Percentiles rank a stretch among this genome's conserved stretches.
phyloP scores from a whole-genome alignment of 2,329 filamentous ascomycete genomes.

The Colletotrichum tanaceti region DNA sequence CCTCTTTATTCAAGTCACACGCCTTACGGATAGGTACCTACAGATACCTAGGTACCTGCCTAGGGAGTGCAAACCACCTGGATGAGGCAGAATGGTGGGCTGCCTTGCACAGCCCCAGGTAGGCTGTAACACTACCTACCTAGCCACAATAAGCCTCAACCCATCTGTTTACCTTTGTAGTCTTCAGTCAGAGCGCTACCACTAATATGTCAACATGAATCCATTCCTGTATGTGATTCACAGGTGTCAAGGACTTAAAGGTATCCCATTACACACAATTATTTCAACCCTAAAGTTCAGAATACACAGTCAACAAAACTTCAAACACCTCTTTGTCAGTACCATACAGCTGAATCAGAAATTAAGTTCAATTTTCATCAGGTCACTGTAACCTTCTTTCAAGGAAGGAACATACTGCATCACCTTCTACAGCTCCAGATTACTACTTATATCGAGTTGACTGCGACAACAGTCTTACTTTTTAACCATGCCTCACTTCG shows the following conservation, averaged over 20 bases:
- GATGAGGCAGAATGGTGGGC: not conserved
- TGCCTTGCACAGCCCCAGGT: not conserved
- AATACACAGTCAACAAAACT: not conserved
- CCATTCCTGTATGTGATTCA: not conserved
- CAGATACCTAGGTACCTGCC: too few species aligned
- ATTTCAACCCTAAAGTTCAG: not conserved
- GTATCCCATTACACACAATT: not conserved
- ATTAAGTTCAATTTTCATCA: not conserved
- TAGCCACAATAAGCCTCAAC: not conserved
- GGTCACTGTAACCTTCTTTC: conserved; percentile 19
- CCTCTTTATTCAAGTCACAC: too few species aligned
- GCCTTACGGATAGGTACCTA: too few species aligned
- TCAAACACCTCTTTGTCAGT: conserved; percentile 2
- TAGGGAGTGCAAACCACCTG: too few species aligned
- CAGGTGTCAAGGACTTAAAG: not conserved
- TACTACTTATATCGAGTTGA: conserved; percentile 21
- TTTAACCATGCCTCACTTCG: conserved; percentile 31
- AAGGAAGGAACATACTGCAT: not conserved
- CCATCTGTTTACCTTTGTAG: too few species aligned
- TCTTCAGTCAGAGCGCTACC: not conserved
- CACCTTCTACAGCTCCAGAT: conserved; percentile 1
- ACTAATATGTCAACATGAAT: not conserved
- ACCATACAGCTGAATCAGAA: not conserved
- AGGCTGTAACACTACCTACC: not conserved
- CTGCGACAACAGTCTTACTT: not conserved